These are phyloP conservation scores for Carallia pectinifolia DNA, from an alignment of 345 rosid genomes.

Conservation along the genomic window DNA sequence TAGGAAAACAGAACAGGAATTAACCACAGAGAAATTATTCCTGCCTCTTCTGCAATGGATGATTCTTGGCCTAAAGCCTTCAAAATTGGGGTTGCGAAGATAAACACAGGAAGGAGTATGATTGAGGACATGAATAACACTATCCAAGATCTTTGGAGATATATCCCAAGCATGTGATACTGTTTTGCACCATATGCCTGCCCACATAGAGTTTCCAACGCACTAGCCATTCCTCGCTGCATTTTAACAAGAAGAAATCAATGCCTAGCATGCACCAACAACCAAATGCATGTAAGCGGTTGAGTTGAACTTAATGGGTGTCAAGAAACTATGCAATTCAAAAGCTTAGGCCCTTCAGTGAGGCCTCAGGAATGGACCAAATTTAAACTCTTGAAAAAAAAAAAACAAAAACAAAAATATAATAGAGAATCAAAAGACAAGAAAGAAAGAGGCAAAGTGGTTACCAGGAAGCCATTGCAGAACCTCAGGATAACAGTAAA, in stretches of 20 bases:
- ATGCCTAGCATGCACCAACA: background rate
- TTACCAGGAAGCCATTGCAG: constrained; percentile 61
- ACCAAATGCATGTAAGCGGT: background rate
- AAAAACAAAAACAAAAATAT: background rate
- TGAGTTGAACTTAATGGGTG: background rate
- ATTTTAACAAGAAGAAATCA: background rate
- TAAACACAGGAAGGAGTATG: constrained; percentile 49
- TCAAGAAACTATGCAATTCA: background rate
- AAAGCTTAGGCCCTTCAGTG: background rate
- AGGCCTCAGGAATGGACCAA: too few species aligned
- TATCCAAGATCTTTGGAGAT: constrained; percentile 84
- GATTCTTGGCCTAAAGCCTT: constrained; percentile 55
- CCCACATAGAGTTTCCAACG: constrained; percentile 78
- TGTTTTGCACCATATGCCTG: constrained; percentile 78
- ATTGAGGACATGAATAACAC: constrained; percentile 38
- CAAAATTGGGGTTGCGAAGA: constrained; percentile 53
- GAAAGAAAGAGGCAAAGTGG: background rate
- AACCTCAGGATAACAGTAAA: constrained; percentile 63
- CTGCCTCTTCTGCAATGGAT: constrained; percentile 43
- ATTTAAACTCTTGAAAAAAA: too few species aligned
- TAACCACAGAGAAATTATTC: constrained; percentile 47
- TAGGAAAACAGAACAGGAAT: constrained; percentile 47
- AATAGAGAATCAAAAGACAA: background rate
- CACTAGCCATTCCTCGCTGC: constrained; percentile 89
- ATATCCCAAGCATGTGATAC: constrained; percentile 73